phyloP scores from a whole-genome alignment of 176 grass and related monocot species.

The Calamus simplicifolius region DNA sequence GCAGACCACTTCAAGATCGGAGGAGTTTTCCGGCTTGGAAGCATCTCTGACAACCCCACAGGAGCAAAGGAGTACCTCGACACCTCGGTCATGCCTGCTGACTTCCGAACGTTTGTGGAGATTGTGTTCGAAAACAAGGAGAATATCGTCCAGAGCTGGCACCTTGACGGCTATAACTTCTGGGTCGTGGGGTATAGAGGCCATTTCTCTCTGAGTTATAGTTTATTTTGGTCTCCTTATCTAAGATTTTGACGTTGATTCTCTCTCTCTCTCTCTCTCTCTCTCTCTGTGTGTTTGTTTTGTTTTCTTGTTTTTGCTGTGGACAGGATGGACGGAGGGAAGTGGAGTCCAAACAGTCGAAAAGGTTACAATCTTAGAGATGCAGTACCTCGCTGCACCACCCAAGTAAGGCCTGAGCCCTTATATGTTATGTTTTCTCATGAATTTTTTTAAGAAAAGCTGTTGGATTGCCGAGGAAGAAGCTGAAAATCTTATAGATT shows the following conservation, averaged over 20 bases:
- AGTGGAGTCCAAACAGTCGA: slow-evolving; percentile 55
- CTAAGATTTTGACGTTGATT: background rate
- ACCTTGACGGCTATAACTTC: slow-evolving; percentile 68
- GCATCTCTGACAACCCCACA: slow-evolving; percentile 42
- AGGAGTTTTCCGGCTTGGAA: slow-evolving; percentile 55
- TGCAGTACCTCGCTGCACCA: slow-evolving; percentile 62
- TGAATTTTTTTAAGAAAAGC: no score
- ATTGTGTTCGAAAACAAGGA: slow-evolving; percentile 69
- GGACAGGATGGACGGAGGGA: slow-evolving; percentile 64
- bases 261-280: no score
- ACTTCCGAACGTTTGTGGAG: slow-evolving; percentile 62
- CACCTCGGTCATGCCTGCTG: slow-evolving; percentile 70
- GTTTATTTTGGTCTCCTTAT: no score
- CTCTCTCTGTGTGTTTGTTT: background rate
- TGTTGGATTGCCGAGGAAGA: no score
- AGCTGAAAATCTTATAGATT: no score
- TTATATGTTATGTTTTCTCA: background rate
- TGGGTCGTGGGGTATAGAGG: slow-evolving; percentile 67
- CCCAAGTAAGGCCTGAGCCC: slow-evolving; percentile 35
- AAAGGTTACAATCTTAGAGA: slow-evolving; percentile 71
- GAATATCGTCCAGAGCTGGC: slow-evolving; percentile 65
- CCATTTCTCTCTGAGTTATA: no score
- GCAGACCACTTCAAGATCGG: slow-evolving; percentile 74
- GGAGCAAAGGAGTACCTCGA: slow-evolving; percentile 9
- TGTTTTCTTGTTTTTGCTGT: no score